These are phyloP conservation scores for Diaporthe velutina DNA, from an alignment of 2,329 filamentous ascomycete species.

Conservation along the genomic window DNA sequence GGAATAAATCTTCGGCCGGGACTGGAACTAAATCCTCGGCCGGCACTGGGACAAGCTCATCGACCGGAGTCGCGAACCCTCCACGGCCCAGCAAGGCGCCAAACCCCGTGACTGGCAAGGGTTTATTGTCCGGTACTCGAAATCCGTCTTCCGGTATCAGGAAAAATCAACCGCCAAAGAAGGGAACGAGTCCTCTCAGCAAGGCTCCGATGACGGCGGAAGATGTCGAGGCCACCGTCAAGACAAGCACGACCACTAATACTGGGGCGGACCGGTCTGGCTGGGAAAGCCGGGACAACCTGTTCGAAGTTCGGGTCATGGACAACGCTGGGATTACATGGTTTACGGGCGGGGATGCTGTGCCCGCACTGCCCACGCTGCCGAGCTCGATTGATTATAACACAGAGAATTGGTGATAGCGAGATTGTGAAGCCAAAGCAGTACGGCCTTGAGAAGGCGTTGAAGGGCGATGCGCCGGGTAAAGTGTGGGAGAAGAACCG, in stretches of 20 bases:
- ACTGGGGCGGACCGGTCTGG: not conserved
- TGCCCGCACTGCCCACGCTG: not conserved
- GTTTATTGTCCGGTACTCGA: no score
- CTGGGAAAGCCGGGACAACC: constrained; percentile 1
- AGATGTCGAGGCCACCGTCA: not conserved
- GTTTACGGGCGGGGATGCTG: rapidly evolving
- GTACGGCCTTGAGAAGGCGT: not conserved
- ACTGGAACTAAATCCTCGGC: not conserved
- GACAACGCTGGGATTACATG: not conserved
- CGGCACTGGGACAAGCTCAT: not conserved
- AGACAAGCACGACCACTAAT: not conserved
- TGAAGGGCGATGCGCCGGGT: not conserved
- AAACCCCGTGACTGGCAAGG: not conserved
- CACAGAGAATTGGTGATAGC: not conserved
- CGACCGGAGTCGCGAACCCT: not conserved
- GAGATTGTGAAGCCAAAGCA: not conserved
- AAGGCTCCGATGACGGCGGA: not conserved
- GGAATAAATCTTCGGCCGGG: not conserved
- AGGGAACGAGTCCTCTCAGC: not conserved
- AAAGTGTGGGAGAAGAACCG: not conserved
- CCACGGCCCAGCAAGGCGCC: not conserved
- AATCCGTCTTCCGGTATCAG: no score
- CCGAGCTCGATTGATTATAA: constrained; percentile 6
- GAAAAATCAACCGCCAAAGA: no score
- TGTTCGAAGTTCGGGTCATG: not conserved